Evolutionary conservation across 345 rosid genomes (phyloP).

Genomic region (Syzygium jambos): DNA sequence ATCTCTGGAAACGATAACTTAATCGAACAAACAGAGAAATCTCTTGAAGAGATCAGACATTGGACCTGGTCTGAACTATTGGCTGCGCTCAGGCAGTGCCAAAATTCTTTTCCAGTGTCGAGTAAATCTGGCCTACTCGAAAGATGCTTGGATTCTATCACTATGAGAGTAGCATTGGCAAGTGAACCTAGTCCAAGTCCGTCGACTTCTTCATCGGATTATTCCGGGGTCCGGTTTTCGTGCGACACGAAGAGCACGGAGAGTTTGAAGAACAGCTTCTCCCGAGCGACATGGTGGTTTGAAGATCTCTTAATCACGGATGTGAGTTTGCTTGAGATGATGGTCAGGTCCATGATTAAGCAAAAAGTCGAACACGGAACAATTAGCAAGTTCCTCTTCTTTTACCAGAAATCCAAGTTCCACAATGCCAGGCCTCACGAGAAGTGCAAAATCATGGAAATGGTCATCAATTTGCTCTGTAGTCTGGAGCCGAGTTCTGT

Average conservation of each 20-base stretch:
- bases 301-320: constrained; percentile 56
- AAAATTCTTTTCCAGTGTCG: constrained; percentile 22
- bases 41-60: constrained; percentile 46
- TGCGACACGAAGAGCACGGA: constrained; percentile 77
- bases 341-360: constrained; percentile 42
- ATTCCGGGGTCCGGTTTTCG: constrained; percentile 67
- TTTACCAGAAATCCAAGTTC: constrained; percentile 72
- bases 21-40: constrained; percentile 51
- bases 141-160: constrained; percentile 54
- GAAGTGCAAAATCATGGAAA: constrained; percentile 44
- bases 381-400: constrained; percentile 57
- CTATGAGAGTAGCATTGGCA: constrained; percentile 38
- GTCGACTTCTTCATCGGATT: constrained; percentile 72
- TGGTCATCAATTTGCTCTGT: constrained; percentile 40
- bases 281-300: constrained; percentile 72
- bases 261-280: constrained; percentile 59
- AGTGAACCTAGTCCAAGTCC: constrained; percentile 68
- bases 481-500: constrained; percentile 46
- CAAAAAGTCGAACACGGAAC: constrained; percentile 47
- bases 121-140: constrained; percentile 24
- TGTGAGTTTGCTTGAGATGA: constrained; percentile 27
- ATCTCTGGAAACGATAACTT: constrained; percentile 27
- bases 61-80: constrained; percentile 87
- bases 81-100: constrained; percentile 59
- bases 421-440: constrained; percentile 25